Base-by-base conservation (phyloP, 2,329 filamentous ascomycete species). In the Penicillium sp. region DNA sequence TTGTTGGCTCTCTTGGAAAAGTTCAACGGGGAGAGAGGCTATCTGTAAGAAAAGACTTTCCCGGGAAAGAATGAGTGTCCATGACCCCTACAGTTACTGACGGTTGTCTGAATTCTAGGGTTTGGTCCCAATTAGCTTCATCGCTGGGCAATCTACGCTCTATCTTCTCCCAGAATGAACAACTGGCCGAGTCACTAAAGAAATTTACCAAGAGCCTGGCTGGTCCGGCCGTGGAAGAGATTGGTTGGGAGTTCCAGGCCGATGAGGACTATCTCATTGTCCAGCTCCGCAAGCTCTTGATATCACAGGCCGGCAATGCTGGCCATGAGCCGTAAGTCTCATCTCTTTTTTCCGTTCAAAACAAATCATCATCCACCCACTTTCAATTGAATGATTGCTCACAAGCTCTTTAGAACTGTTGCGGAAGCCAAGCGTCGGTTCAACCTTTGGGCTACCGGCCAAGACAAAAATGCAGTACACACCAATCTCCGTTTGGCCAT, bases 101-200 rank as follows among this genome's bases (percentile, higher is more conserved):
- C 15, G 27, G 13, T 13, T 1, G 25, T 32, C 18, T 12, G 22
- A 7, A 28, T 32, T 5, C 15, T 22, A 75, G 71, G 32, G 90
- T 96, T 4, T 93, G 92, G 84, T 80, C 79, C 40, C 86, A 94
- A 60, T 80, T 95, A 20, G 72, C 93, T 6, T 80, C 82, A 48
- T 85, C 85, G 3, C 69, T 96, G 16, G 76, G 71, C 38, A 81
- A 80, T 37, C 76, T 95, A 43, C 86, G 87, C 61, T 84, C 83
- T n/a, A 79, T 94, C 36, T 96, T 96, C 58, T 76, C 81, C 14
- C 81, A 84, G 31, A 84, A 92, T 47, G 76, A 83, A 38, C 68
- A 76, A 34, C 77, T 92, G 45, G 79, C 81, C 54, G 73, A 76
- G 34, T 86, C 80, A 1, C 68, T 98, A 45, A 82, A 85, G 61